Evolutionary conservation across 441 rosid genomes (phyloP).

Genomic region (Adansonia rubrostipa): DNA sequence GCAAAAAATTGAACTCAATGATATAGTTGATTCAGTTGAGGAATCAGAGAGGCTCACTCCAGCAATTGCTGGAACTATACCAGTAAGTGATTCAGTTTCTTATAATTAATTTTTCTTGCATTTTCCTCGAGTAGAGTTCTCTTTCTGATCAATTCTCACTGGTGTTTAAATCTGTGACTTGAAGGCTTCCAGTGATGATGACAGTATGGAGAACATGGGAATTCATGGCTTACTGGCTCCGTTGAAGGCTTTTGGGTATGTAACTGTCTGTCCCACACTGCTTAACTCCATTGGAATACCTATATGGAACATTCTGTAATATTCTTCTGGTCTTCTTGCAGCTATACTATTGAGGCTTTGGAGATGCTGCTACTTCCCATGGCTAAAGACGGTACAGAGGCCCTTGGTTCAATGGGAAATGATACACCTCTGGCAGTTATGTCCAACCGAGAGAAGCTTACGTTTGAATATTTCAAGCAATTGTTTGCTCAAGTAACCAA

Average conservation of each 20-base stretch:
- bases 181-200: conserved; percentile 79
- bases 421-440: conserved; percentile 98
- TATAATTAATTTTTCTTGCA: conserved; percentile 10
- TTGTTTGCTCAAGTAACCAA: conserved; percentile 99
- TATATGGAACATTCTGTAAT: conserved; percentile 25
- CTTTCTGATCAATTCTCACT: conserved; percentile 1
- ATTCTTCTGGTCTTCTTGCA: conserved; percentile 41
- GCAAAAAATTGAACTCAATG: conserved; percentile 86
- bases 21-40: conserved; percentile 72
- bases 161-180: conserved; percentile 25
- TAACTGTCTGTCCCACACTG: conserved; percentile 15
- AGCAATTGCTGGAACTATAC: conserved; percentile 67
- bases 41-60: conserved; percentile 68
- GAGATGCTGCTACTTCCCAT: conserved; percentile 99
- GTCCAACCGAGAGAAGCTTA: conserved; percentile 89
- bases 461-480: conserved; percentile 98
- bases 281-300: conserved; percentile 8
- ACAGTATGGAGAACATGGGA: conserved; percentile 89
- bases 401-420: conserved; percentile 99
- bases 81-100: conserved; percentile 47
- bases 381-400: conserved; percentile 98
- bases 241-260: conserved; percentile 97
- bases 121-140: background rate
- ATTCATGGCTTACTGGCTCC: conserved; percentile 93
- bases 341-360: conserved; percentile 95